Evolutionary conservation across 2,329 filamentous ascomycete species (phyloP), one percentile per base, ranked within the genome.

Genomic region (Elsinoe australis): DNA sequence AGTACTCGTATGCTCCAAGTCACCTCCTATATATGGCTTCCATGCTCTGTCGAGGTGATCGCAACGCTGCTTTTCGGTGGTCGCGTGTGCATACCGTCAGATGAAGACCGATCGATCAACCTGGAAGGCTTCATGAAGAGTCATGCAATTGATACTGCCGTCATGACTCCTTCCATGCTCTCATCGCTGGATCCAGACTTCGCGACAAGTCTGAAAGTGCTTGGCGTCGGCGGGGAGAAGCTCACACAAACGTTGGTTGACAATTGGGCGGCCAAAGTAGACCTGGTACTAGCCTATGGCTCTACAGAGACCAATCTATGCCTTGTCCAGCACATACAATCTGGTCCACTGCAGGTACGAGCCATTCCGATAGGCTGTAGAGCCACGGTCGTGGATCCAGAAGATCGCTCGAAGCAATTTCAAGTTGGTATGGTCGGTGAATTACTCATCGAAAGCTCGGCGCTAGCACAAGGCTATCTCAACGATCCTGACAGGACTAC

Each of bases 131-230:
- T 34, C 19, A 35, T 47, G 5, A 15, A 35, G 10, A 8, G 12
- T 14, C 28, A 35, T 12, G 4, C 7, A 4, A 26, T 47, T 14
- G 35, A 36, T 14, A 33, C 28, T 10, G 44, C 44, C 7, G 17
- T 34, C n/a, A 33, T 47, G 44, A 47, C 44, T 15, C 44, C 44
- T 10, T 32, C 44, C 2, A n/a, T 47, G 6, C 28, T 33, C 17
- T 26, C 28, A 2, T 24, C 44, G 8, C 29, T 47, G 1, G 17
- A 18, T 4, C 44, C 44, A 2, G 19, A 19, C 4, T 7, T 19
- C 15, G 8, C 35, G 2, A 15, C 44, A 6, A 15, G 7, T 19
- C 32, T 47, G 9, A 33, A 47, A n/a, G n/a, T 47, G 2, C 44
- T 47, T 15, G 21, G 15, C 6, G 17, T 47, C 9, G 44, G 28